phyloP scores from a whole-genome alignment of 768 basidiomycete genomes.

The Podaxis sp. region DNA sequence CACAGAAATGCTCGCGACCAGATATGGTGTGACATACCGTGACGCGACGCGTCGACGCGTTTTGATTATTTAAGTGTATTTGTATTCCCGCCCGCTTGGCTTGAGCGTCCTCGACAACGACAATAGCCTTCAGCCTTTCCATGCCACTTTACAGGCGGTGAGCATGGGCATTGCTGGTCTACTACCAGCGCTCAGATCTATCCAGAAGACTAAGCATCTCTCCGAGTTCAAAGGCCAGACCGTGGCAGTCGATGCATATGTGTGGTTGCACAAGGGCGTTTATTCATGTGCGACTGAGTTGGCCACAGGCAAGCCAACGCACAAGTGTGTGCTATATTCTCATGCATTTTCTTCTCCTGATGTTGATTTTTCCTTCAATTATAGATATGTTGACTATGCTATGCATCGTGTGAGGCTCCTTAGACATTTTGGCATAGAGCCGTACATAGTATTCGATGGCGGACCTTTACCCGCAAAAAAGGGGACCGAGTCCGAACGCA shows the following conservation, averaged over 20 bases:
- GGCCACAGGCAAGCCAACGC: conserved; percentile 79
- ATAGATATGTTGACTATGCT: conserved; percentile 93
- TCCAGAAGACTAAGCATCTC: conserved; percentile 76
- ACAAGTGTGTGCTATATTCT: conserved; percentile 58
- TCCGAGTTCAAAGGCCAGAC: conserved; percentile 83
- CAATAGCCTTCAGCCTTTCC: conserved; percentile 7
- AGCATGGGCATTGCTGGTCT: conserved; percentile 92
- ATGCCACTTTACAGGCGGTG: conserved; percentile 10
- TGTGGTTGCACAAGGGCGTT: conserved; percentile 88
- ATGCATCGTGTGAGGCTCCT: conserved; percentile 91
- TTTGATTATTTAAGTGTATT: conserved; percentile 1
- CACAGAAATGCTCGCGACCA: not conserved
- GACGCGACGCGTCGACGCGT: conserved; percentile 6
- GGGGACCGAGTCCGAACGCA: conserved; percentile 82
- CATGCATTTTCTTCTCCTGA: not conserved
- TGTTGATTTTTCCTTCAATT: not conserved
- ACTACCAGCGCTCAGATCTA: conserved; percentile 86
- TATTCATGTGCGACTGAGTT: conserved; percentile 90
- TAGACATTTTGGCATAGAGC: conserved; percentile 79
- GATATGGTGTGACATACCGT: not conserved
- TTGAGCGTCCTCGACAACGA: not conserved
- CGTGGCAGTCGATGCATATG: conserved; percentile 93
- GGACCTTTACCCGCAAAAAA: conserved; percentile 94
- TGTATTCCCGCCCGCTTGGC: conserved; percentile 1
- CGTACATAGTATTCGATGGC: conserved; percentile 95